Evolutionary conservation across 2,329 filamentous ascomycete genomes (phyloP).

Genomic region (Blastomyces parvus): DNA sequence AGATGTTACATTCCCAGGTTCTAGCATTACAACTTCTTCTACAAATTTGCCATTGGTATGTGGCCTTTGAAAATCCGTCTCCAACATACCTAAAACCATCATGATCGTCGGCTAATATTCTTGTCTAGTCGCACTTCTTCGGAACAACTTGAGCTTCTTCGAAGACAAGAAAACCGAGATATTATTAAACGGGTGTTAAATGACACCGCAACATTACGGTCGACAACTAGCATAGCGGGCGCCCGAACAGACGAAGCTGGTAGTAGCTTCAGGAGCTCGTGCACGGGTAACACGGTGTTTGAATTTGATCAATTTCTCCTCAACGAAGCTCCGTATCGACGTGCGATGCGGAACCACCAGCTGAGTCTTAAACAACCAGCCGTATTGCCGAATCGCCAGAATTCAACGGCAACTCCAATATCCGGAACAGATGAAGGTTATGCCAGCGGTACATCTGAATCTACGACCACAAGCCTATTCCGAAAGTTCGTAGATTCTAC

Average conservation of each 20-base stretch:
- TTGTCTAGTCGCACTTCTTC: slow-evolving; percentile 24
- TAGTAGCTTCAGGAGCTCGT: slow-evolving; percentile 23
- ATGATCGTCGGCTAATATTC: neutral
- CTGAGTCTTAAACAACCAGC: slow-evolving; percentile 11
- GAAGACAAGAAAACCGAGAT: slow-evolving; percentile 24
- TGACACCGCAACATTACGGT: slow-evolving; percentile 29
- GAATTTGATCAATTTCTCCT: slow-evolving; percentile 26
- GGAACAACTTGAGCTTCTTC: slow-evolving; percentile 29
- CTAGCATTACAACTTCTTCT: slow-evolving; percentile 31
- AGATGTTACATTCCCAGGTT: slow-evolving; percentile 29
- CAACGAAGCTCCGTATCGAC: slow-evolving; percentile 21
- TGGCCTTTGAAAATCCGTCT: neutral
- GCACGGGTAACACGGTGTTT: slow-evolving; percentile 25
- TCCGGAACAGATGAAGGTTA: slow-evolving; percentile 24
- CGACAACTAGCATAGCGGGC: slow-evolving; percentile 20
- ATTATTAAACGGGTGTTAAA: slow-evolving; percentile 31
- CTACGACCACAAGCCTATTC: slow-evolving; percentile 13
- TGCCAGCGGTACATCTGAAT: slow-evolving; percentile 17
- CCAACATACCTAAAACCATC: neutral
- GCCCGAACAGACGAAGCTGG: slow-evolving; percentile 23
- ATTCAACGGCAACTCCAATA: slow-evolving; percentile 15
- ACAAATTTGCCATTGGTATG: slow-evolving; percentile 32
- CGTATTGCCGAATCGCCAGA: slow-evolving; percentile 8
- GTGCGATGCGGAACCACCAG: slow-evolving; percentile 13
- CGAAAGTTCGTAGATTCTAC: slow-evolving; percentile 10